Evolutionary conservation across 495 filamentous ascomycete genomes (phyloP).

Genomic region (Aspergillus homomorphus): DNA sequence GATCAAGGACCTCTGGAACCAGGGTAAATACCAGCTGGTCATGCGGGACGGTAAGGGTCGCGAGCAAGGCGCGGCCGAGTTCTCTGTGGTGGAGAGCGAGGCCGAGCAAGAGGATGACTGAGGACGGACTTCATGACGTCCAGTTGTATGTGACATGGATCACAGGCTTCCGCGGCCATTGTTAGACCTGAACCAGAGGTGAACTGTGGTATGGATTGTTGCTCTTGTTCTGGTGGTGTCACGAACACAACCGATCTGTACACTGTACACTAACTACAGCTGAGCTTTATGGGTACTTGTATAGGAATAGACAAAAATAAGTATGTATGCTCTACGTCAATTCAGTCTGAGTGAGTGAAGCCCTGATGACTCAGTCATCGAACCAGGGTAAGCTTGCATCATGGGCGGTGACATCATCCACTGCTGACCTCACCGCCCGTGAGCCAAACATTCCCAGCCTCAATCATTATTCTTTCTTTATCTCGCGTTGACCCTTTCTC

Average conservation of each 20-base stretch:
- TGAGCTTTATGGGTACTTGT: not conserved
- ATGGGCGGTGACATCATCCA: conserved; percentile 4
- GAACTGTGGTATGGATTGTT: too few species aligned
- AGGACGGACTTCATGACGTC: conserved; percentile 6
- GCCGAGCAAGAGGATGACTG: conserved; percentile 28
- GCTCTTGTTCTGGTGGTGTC: not conserved
- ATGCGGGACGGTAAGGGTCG: conserved; percentile 52
- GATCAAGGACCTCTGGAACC: conserved; percentile 76
- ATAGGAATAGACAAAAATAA: not conserved
- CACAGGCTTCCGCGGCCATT: not conserved
- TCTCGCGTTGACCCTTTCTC: not conserved
- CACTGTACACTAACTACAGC: not conserved
- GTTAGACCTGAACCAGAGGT: not conserved
- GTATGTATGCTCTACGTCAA: too few species aligned
- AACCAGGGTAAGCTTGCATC: not conserved
- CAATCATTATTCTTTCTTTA: not conserved
- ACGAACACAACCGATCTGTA: not conserved
- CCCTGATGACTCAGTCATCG: not conserved
- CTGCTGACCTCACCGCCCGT: not conserved
- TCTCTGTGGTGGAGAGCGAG: conserved; percentile 38
- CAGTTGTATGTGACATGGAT: too few species aligned
- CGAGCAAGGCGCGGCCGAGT: conserved; percentile 42
- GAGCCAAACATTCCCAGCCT: not conserved
- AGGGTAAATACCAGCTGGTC: conserved; percentile 74
- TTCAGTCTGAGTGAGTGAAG: too few species aligned